Conservation (phyloP, 2,329 filamentous ascomycete genomes). For the Ophiostoma angusticollis region DNA sequence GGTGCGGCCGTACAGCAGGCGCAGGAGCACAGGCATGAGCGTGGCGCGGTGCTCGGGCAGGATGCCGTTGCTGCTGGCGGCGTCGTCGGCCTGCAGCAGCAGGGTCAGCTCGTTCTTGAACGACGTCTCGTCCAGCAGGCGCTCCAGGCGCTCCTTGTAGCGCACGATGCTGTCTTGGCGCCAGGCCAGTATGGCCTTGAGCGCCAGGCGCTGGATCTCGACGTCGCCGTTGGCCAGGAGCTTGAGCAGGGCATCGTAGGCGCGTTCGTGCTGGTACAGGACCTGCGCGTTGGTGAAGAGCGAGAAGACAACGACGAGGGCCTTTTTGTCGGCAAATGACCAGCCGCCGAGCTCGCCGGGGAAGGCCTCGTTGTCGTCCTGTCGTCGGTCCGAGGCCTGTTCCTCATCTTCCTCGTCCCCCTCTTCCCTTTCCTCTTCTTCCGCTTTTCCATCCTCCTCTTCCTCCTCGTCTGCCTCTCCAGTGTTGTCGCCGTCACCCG, state of each 20-base stretch:
- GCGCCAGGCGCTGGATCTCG: conserved; percentile 72
- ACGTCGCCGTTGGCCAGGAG: conserved; percentile 79
- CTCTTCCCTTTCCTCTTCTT: conserved; percentile 22
- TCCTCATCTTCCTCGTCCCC: conserved; percentile 27
- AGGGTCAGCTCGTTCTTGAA: conserved; percentile 92
- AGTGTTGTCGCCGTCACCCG: too few species aligned
- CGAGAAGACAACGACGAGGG: conserved; percentile 67
- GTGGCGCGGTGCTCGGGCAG: conserved; percentile 57
- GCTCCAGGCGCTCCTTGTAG: conserved; percentile 77
- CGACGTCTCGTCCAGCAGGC: conserved; percentile 76
- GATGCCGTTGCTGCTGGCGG: conserved; percentile 37
- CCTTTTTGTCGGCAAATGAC: conserved; percentile 70
- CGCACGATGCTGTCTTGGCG: conserved; percentile 62
- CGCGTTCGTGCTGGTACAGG: conserved; percentile 63
- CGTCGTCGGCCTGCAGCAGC: conserved; percentile 47
- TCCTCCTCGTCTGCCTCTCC: conserved; percentile 21
- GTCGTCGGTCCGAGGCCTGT: too few species aligned
- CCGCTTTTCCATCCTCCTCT: conserved; percentile 28
- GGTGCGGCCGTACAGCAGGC: conserved; percentile 78
- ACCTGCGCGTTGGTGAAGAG: conserved; percentile 80
- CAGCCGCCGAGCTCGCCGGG: conserved; percentile 31
- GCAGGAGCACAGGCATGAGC: conserved; percentile 75
- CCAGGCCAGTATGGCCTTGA: conserved; percentile 82
- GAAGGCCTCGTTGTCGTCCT: conserved; percentile 16
- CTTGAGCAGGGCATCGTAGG: conserved; percentile 60